phyloP scores from a whole-genome alignment of 805 yeast genomes.

The Ogataea thermomethanolica region DNA sequence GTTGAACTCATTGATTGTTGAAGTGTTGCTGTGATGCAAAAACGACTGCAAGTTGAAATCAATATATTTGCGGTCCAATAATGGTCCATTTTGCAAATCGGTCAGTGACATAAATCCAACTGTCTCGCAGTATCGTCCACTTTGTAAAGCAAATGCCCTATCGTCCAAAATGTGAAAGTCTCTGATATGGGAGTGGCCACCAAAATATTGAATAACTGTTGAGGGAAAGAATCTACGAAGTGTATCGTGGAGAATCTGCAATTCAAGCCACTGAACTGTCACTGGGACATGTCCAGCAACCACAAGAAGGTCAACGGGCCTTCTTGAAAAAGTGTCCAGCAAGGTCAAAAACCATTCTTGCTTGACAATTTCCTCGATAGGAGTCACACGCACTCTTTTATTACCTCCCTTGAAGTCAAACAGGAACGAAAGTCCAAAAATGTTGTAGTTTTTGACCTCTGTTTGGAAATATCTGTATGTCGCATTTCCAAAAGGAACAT shows the following conservation, averaged over 20 bases:
- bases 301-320: constrained; percentile 59
- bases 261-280: constrained; percentile 51
- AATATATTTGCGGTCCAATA: constrained; percentile 61
- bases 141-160: constrained; percentile 73
- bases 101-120: constrained; percentile 76
- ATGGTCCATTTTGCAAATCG: background rate
- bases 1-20: constrained; percentile 37
- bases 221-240: constrained; percentile 60
- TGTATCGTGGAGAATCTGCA: constrained; percentile 41
- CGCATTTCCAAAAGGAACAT: constrained; percentile 64
- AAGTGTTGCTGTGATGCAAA: constrained; percentile 49
- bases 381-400: constrained; percentile 57
- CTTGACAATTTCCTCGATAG: constrained; percentile 50
- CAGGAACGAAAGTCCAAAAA: constrained; percentile 73
- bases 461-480: constrained; percentile 66
- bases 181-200: constrained; percentile 91
- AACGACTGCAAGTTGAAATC: constrained; percentile 80
- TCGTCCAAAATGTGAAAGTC: constrained; percentile 73
- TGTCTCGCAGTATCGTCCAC: constrained; percentile 92
- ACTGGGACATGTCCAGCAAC: constrained; percentile 81
- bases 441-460: constrained; percentile 42
- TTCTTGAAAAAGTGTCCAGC: constrained; percentile 29
- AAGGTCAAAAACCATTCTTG: constrained; percentile 63
- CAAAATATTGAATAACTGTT: constrained; percentile 76
- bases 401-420: constrained; percentile 70